Evolutionary conservation across 2,329 filamentous ascomycete species (phyloP).

Genomic region (Botrytis byssoidea): DNA sequence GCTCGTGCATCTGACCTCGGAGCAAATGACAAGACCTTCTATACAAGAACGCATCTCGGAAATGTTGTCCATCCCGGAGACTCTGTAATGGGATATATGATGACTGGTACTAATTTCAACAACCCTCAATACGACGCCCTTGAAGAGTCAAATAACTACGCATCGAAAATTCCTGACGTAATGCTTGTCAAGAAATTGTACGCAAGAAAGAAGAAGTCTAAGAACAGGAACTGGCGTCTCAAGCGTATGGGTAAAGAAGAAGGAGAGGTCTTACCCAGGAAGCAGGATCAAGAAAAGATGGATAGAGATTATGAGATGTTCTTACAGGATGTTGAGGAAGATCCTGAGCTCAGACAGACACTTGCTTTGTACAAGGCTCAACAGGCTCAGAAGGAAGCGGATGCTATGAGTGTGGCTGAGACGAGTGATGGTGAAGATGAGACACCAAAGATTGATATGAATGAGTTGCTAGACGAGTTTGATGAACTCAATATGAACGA

Average conservation of each 20-base stretch:
- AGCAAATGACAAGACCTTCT: conserved; percentile 82
- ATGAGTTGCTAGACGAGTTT: conserved; percentile 87
- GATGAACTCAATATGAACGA: conserved; percentile 72
- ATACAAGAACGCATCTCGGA: conserved; percentile 86
- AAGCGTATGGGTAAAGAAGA: conserved; percentile 92
- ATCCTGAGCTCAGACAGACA: conserved; percentile 80
- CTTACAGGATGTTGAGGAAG: conserved; percentile 93
- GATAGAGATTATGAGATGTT: conserved; percentile 97
- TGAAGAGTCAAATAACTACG: conserved; percentile 73
- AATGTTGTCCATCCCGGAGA: conserved; percentile 83
- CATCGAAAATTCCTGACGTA: conserved; percentile 82
- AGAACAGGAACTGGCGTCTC: conserved; percentile 86
- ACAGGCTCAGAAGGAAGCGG: conserved; percentile 49
- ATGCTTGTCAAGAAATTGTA: conserved; percentile 97
- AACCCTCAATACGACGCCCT: conserved; percentile 80
- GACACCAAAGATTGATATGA: conserved; percentile 69
- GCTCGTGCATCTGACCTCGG: conserved; percentile 85
- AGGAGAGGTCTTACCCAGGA: conserved; percentile 79
- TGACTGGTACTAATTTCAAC: conserved; percentile 91
- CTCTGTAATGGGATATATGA: conserved; percentile 89
- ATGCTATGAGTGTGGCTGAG: conserved; percentile 67
- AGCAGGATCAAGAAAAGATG: conserved; percentile 82
- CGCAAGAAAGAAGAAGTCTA: conserved; percentile 77
- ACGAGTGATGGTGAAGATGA: conserved; percentile 62
- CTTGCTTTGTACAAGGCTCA: conserved; percentile 79